Conservation (phyloP, 352 stramenopile species). For the Thraustotheca clavata region DNA sequence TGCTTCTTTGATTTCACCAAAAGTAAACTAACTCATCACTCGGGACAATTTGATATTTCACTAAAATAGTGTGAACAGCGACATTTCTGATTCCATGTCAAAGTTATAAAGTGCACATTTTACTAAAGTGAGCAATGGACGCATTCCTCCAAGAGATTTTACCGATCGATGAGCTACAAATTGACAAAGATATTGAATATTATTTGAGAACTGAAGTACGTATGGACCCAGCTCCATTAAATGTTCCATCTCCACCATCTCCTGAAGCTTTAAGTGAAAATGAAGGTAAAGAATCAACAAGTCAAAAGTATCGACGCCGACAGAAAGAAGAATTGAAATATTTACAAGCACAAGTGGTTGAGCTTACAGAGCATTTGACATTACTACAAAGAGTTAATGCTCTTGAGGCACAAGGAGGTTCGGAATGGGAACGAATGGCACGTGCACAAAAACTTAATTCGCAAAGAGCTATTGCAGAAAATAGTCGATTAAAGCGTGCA, state of each 20-base stretch:
- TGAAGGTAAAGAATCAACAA: background rate
- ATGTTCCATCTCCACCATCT: background rate
- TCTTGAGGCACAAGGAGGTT: background rate
- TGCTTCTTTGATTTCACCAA: too few relatives aligned
- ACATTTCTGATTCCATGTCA: too few relatives aligned
- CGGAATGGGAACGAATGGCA: background rate
- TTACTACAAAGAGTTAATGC: background rate
- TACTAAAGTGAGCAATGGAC: background rate
- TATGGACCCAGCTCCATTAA: background rate
- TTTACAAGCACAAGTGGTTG: background rate
- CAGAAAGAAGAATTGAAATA: constrained; percentile 3
- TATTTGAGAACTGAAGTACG: background rate
- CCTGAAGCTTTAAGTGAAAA: background rate
- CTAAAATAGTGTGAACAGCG: too few relatives aligned
- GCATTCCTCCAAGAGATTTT: background rate
- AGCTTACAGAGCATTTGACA: background rate
- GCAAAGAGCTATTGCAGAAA: background rate
- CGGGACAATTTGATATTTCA: too few relatives aligned
- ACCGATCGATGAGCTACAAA: background rate
- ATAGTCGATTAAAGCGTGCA: background rate
- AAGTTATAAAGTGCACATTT: constrained; percentile 1
- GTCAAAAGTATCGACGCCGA: constrained; percentile 1
- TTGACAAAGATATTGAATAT: constrained; percentile 1
- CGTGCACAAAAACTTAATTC: constrained; percentile 2
- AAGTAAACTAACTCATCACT: too few relatives aligned